Evolutionary conservation across 2,329 filamentous ascomycete genomes (phyloP).

Genomic region (Scedosporium boydii): DNA sequence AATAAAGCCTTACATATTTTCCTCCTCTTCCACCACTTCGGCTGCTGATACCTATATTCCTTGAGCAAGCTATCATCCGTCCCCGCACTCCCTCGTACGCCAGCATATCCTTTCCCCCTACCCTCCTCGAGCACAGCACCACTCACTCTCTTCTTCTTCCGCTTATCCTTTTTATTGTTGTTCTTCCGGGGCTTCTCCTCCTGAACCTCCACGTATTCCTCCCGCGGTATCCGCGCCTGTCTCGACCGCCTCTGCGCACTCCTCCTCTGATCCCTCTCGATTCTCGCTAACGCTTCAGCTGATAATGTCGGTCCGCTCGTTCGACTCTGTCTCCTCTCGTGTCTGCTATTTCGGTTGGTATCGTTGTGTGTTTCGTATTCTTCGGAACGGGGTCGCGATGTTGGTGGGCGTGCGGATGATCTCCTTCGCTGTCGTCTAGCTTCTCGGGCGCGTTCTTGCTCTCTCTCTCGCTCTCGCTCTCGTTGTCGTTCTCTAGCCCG

Average conservation of each 20-base stretch:
- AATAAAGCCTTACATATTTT: conserved; percentile 5
- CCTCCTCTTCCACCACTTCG: conserved; percentile 7
- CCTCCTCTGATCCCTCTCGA: conserved; percentile 51
- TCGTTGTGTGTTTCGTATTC: conserved; percentile 11
- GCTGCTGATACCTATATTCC: conserved; percentile 17
- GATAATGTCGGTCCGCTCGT: conserved; percentile 24
- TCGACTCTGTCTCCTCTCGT: conserved; percentile 13
- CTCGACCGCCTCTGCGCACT: conserved; percentile 35
- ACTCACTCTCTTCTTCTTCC: conserved; percentile 51
- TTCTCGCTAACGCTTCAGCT: conserved; percentile 51
- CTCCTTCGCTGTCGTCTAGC: conserved; percentile 1
- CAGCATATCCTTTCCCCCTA: conserved; percentile 35
- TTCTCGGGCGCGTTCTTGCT: neutral
- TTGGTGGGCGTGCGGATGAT: conserved; percentile 2
- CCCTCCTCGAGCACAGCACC: conserved; percentile 63
- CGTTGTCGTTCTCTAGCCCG: neutral
- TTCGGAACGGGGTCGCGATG: neutral
- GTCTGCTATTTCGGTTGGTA: conserved; percentile 23
- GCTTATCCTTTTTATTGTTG: conserved; percentile 11
- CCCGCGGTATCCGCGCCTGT: conserved; percentile 26
- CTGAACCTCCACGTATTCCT: conserved; percentile 20
- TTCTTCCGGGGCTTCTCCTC: conserved; percentile 7
- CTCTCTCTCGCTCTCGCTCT: neutral
- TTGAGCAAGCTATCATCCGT: conserved; percentile 41
- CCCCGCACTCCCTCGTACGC: conserved; percentile 34